Base-by-base conservation (phyloP, 805 yeast species). In the Ogataea neopini region DNA sequence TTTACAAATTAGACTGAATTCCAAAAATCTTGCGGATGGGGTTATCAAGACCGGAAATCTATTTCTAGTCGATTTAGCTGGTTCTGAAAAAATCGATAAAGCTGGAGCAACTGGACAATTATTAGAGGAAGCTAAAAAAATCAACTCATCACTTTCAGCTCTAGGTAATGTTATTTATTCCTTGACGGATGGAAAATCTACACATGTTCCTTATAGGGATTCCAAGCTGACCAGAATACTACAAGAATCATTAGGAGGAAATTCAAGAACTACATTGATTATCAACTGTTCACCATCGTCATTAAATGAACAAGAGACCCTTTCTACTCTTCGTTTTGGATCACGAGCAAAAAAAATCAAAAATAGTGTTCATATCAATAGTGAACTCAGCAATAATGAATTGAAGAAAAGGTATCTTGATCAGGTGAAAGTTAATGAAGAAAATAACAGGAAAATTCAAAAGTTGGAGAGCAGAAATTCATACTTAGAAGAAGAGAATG, bases 1-100 rank as follows among this genome's bases (percentile, higher is more conserved):
- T 25, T 80, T 88, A 51, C 85, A 84, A 45, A 72, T 91, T 4
- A 77, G 77, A 43, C 68, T 90, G 6, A 71, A 77, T n/a, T 92
- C 86, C 58, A 79, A 78, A 59, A 74, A 77, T 55, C 51, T 72
- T 15, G 66, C 66, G 3, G 72, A 76, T n/a, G 87, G 86, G 11
- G 73, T 80, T 6, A 71, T 78, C 17, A 84, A 80, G 60, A 71
- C 75, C 32, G 84, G 90, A 4, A 81, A 79, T 49, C 71, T 89
- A 50, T 85, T 83, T 57, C 65, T 89, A 30, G 92, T 88, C 10
- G 97, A 89, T 67, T 72, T 89, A 53, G 96, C 96, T 0, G 96
- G 96, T 5, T 83, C 92, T 18, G 96, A 91, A 64, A 86, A 83
- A 62, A 80, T 84, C 32, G 81, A 81, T 48, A 84, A 82, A 53